Base-by-base conservation (phyloP, 2,329 filamentous ascomycete species). In the Fusarium tricinctum region DNA sequence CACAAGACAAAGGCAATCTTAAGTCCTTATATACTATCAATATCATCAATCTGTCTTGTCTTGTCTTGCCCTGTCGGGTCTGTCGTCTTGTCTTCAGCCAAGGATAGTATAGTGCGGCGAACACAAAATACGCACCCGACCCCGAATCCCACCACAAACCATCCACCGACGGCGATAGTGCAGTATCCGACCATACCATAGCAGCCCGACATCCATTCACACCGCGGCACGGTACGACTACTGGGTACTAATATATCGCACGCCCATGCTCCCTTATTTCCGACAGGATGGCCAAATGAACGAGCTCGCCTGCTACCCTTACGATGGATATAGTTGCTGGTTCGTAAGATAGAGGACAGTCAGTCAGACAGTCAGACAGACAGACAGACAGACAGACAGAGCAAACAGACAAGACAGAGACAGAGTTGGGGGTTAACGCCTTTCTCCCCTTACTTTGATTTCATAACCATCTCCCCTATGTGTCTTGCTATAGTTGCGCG, bases 201-300 rank as follows among this genome's bases (percentile, higher is more conserved):
- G 63, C 55, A 68, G 52, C 23, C 28, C 14, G 40, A 54, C 43
- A 33, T 60, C 42, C 42, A 42, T 62, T 62, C 58, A 33, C 23
- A 63, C 55, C 43, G 30, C 58, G 35, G 43, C 60, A 61, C 51
- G 44, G 44, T 46, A 68, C 47, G 46, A 59, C 49, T 43, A 60
- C 59, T 62, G 52, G 50, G 28, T 48, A 63, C n/a, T n/a, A n/a
- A n/a, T 52, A 63, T 50, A 58, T 46, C 35, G 47, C 42, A 51
- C 61, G 47, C 61, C 28, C 56, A 63, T 69, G 50, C 44, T 54
- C 48, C 50, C 42, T 66, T 51, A 68, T 65, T 60, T 58, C 51
- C 66, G 66, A 69, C 42, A 51, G 51, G 57, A 58, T 52, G 40
- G 33, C 56, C 38, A 66, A 44, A 61, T 56, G 66, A 50, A 68